A percentile compares a stretch with the other conserved stretches of the same genome.
Evolutionary conservation across 1,139 yeast genomes (phyloP).

Genomic region (Yamadazyma atmosphaerica): DNA sequence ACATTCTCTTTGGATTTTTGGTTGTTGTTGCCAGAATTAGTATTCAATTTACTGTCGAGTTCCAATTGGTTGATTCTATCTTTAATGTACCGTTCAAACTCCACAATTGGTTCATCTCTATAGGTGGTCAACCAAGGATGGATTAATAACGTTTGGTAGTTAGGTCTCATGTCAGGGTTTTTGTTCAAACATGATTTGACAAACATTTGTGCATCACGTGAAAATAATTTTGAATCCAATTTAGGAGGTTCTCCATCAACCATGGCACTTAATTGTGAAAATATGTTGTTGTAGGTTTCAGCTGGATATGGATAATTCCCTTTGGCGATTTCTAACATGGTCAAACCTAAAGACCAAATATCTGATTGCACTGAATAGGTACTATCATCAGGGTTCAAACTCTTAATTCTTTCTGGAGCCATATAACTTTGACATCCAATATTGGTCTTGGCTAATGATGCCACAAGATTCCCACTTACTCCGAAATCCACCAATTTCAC

Average conservation of each 20-base stretch:
- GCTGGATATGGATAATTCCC: slow-evolving; percentile 96
- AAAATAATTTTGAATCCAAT: slow-evolving; percentile 53
- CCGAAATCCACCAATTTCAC: slow-evolving; percentile 97
- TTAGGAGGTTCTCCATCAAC: slow-evolving; percentile 95
- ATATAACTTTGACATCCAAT: slow-evolving; percentile 98
- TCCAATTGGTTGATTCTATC: slow-evolving; percentile 32
- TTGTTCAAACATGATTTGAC: slow-evolving; percentile 80
- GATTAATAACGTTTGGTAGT: slow-evolving; percentile 66
- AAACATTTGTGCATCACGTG: slow-evolving; percentile 78
- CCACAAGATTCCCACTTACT: slow-evolving; percentile 92
- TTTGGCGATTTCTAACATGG: slow-evolving; percentile 83
- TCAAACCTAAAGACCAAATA: slow-evolving; percentile 92
- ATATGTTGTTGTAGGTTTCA: slow-evolving; percentile 85
- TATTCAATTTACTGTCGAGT: slow-evolving; percentile 14
- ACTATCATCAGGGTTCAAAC: slow-evolving; percentile 56
- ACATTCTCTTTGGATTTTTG: slow-evolving; percentile 31
- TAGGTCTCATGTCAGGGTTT: slow-evolving; percentile 80
- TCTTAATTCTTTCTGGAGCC: slow-evolving; percentile 96
- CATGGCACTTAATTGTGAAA: slow-evolving; percentile 91
- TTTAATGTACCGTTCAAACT: slow-evolving; percentile 40
- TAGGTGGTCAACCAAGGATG: slow-evolving; percentile 80
- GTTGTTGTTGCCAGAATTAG: slow-evolving; percentile 5
- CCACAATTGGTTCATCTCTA: slow-evolving; percentile 25
- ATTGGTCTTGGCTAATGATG: slow-evolving; percentile 92
- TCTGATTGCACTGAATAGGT: slow-evolving; percentile 95